Evolutionary conservation across 2,329 filamentous ascomycete species (phyloP), one percentile per base, ranked within the genome.

Genomic region (Colletotrichum melonis): DNA sequence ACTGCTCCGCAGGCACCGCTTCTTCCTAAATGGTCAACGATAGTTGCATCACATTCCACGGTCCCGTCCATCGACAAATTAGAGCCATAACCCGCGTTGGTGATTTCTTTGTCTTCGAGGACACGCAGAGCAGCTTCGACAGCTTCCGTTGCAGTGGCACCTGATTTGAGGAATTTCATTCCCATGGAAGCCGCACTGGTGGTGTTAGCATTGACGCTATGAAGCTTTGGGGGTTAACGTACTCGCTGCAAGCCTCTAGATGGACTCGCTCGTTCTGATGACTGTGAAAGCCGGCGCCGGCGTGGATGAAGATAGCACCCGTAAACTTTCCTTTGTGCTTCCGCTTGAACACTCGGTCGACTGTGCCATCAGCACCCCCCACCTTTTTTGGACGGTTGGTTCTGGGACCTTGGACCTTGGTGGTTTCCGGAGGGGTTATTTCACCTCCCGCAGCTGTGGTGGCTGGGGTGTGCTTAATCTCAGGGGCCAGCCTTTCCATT

Each of bases 41-140:
- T 90, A 0, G 95, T 95, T 68, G 97, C 97, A 85, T 99, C 97
- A 77, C 95, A 97, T 82, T 99, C 97, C 14, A 98, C 97, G 1
- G 92, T 90, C 1, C 97, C 97, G 77, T 98, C 93, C 75, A 97
- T 94, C 57, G 94, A 92, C 28, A 99, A 86, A 78, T 99, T 99
- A 83, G 97, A 99, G 59, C 97, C 97, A 80, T 94, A 98, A 0
- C 97, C 97, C 49, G 96, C 94, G 81, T 99, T 99, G 46, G 97
- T 99, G 76, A 99, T 97, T 78, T 98, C 95, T 70, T 93, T 92
- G 80, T 99, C 94, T 83, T 99, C 97, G 22, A 99, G 90, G 24
- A 94, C 88, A 77, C 93, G 94, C 78, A 99, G 91, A 35, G 97
- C 95, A 63, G 93, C 92, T 82, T 98, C 97, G 26, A 98, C 93